These are phyloP conservation scores for Lactifluus hygrophoroides DNA, from an alignment of 768 basidiomycete species.

Conservation along the genomic window DNA sequence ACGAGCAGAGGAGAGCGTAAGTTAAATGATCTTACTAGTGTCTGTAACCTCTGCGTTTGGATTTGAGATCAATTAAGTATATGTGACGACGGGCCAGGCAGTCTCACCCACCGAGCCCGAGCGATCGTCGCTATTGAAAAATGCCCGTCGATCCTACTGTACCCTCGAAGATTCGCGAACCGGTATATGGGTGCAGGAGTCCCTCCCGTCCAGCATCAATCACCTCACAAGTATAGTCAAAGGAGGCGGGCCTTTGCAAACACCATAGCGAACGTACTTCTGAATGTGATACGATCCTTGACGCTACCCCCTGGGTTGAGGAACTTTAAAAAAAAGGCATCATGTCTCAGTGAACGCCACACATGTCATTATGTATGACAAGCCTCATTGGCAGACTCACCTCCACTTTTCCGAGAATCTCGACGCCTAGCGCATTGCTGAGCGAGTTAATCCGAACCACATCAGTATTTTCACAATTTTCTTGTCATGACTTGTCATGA, in stretches of 20 bases:
- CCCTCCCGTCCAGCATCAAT: conserved; percentile 87
- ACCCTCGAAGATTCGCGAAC: conserved; percentile 93
- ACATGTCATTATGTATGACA: not conserved
- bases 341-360: not conserved
- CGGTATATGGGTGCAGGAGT: conserved; percentile 73
- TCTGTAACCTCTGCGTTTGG: conserved; percentile 73
- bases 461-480: no score
- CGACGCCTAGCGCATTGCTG: conserved; percentile 84
- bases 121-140: conserved; percentile 92
- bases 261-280: conserved; percentile 44
- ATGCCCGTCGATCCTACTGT: conserved; percentile 96
- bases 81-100: not conserved
- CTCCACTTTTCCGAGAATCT: conserved; percentile 94
- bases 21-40: conserved; percentile 46
- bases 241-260: not conserved
- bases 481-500: no score
- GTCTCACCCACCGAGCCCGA: conserved; percentile 55
- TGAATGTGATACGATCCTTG: conserved; percentile 93
- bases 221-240: conserved; percentile 41
- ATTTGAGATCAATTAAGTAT: not conserved
- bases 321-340: conserved; percentile 43
- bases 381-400: conserved; percentile 43
- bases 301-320: conserved; percentile 96
- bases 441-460: conserved; percentile 87
- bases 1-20: not conserved